These are phyloP conservation scores for Mortierella sp. DNA, from an alignment of 371 early-diverging fungal species.

Conservation along the genomic window DNA sequence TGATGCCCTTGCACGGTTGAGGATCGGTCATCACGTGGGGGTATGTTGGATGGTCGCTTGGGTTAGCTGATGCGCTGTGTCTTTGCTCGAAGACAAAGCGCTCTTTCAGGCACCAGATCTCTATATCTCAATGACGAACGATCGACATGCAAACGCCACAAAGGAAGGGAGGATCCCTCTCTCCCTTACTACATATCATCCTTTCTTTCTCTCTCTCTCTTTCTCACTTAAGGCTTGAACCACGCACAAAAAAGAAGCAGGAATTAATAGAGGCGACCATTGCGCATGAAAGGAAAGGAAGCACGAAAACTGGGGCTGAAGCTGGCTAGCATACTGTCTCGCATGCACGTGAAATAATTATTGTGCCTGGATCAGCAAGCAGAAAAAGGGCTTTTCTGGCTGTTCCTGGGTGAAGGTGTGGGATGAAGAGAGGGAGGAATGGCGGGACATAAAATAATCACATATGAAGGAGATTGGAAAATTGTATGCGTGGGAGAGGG, in stretches of 20 bases:
- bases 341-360: slow-evolving; percentile 5
- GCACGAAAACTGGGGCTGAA: background rate
- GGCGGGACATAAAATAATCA: background rate
- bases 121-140: background rate
- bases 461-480: background rate
- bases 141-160: background rate
- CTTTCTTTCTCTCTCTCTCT: background rate
- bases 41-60: background rate
- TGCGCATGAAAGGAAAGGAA: background rate
- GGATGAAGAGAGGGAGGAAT: background rate
- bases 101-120: background rate
- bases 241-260: background rate
- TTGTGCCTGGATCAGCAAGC: slow-evolving; percentile 5
- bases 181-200: background rate
- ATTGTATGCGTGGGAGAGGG: background rate
- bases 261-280: background rate
- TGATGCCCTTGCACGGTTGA: no score
- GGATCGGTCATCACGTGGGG: no score
- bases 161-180: background rate
- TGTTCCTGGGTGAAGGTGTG: background rate
- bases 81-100: background rate
- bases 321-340: background rate
- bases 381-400: background rate
- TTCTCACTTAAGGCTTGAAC: background rate
- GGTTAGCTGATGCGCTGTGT: background rate